These are phyloP conservation scores for Gloeopeniophorella convolvens DNA, from an alignment of 768 basidiomycete genomes.

Conservation along the genomic window DNA sequence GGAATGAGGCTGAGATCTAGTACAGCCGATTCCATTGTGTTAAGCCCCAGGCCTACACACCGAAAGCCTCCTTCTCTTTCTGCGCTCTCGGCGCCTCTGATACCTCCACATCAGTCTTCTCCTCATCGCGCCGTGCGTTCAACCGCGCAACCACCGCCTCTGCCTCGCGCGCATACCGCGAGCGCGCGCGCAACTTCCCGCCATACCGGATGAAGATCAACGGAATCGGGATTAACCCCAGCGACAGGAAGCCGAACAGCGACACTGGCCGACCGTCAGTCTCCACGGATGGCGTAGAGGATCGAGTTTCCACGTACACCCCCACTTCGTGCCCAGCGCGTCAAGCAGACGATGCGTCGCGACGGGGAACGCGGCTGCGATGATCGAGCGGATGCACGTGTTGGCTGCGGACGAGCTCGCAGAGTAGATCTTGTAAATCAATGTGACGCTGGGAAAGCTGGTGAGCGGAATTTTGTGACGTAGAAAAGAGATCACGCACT, in stretches of 20 bases:
- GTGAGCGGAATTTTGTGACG: not conserved
- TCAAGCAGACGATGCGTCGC: constrained; percentile 18
- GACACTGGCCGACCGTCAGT: constrained; percentile 14
- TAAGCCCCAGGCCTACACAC: too few relatives aligned
- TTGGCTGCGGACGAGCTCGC: constrained; percentile 22
- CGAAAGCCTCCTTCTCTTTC: too few relatives aligned
- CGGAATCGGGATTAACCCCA: constrained; percentile 22
- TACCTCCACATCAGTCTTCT: not conserved
- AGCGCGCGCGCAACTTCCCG: constrained; percentile 19
- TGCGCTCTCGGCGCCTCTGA: too few relatives aligned
- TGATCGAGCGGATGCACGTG: constrained; percentile 19
- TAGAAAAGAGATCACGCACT: constrained; percentile 6
- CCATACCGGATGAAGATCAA: constrained; percentile 25
- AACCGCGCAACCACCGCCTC: constrained; percentile 10
- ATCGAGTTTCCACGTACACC: constrained; percentile 12
- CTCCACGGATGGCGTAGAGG: not conserved
- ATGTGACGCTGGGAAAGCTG: constrained; percentile 11
- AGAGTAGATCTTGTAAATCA: constrained; percentile 21
- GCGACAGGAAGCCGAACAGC: constrained; percentile 23
- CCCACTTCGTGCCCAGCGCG: constrained; percentile 23
- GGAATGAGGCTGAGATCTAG: too few relatives aligned
- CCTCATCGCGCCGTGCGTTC: constrained; percentile 8
- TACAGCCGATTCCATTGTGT: too few relatives aligned
- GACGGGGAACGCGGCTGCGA: constrained; percentile 22
- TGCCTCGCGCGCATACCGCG: constrained; percentile 22